Percentiles rank a stretch among this genome's conserved stretches.
phyloP scores from a whole-genome alignment of 306 rosid species.

The Lathyrus tuberosus region DNA sequence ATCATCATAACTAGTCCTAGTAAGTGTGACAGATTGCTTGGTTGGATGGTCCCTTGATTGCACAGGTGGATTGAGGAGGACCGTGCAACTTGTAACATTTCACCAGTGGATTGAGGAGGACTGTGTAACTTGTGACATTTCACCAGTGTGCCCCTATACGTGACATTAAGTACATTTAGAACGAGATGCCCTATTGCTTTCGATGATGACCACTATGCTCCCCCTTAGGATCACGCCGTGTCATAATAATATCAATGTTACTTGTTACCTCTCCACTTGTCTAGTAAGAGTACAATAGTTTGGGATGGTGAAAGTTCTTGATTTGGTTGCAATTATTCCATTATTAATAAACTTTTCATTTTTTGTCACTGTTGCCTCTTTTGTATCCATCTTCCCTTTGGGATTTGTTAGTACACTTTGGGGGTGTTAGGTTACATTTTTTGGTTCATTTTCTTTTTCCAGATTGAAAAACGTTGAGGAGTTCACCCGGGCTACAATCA shows the following conservation, averaged over 20 bases:
- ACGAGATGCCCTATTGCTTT: not conserved
- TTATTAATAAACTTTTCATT: slow-evolving; percentile 21
- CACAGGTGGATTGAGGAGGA: not conserved
- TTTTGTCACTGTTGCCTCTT: not conserved
- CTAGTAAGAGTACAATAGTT: slow-evolving; percentile 1
- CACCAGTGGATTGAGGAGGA: not conserved
- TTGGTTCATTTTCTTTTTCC: slow-evolving; percentile 34
- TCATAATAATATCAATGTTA: not conserved
- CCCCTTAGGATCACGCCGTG: not conserved
- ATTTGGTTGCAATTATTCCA: slow-evolving; percentile 27
- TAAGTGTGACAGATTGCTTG: not conserved
- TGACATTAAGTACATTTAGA: not conserved
- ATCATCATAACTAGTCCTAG: not conserved
- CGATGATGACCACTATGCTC: not conserved
- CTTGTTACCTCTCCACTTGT: not conserved
- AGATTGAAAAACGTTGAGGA: slow-evolving; percentile 88
- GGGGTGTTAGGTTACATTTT: slow-evolving; percentile 5
- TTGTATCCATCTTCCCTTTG: not conserved
- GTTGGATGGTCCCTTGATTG: not conserved
- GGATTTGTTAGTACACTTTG: not conserved
- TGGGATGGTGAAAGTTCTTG: slow-evolving; percentile 23
- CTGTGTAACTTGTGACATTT: not conserved
- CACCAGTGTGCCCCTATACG: not conserved
- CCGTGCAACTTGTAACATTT: not conserved
- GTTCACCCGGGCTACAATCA: slow-evolving; percentile 87